Evolutionary conservation across 805 yeast genomes (phyloP), one percentile per base, ranked within the genome.

Genomic region (Komagataella ulmi): DNA sequence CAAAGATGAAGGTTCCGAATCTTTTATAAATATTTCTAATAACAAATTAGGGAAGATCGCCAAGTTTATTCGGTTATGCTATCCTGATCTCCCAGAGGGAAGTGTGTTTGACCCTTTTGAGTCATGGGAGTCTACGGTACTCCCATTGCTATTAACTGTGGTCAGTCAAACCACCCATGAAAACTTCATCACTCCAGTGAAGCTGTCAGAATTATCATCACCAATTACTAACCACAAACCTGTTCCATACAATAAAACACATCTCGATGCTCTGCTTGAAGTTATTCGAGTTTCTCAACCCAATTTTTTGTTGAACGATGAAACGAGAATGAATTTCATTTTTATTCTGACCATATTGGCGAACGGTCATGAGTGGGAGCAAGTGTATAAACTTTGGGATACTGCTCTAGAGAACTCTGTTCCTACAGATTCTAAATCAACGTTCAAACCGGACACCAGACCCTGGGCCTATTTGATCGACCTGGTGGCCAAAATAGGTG

Each of bases 381-480:
- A 10, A 30, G 14, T 30, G 40, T 30, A 30, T 8, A 30, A 30
- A 14, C 14, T 30, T 4, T 30, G 40, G 40, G 40, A 30, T 30
- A n/a, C 40, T 8, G 40, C 40, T 14, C 8, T 30, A 14, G 40
- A 30, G 14, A 30, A 30, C 14, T 30, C 40, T 30, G 40, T 10
- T 12, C 6, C n/a, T 14, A 14, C 2, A 5, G 8, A 30, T 10
- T 10, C 40, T 8, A 12, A 4, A 14, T 30, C 40, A 2, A 30
- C 40, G 14, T 30, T 30, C 1, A 30, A 30, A 14, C 40, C 40
- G 5, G 40, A 30, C 14, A 30, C 40, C 40, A 30, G 40, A 30
- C 51, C 51, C 6, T 50, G 52, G 52, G 23, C 18, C 3, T 50
- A 24, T n/a, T 6, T 46, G 10, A 18, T 23, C 17, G 30, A 24